Percentiles rank a stretch among this genome's conserved stretches.
These are phyloP conservation scores for Phylloporus sp. DNA, from an alignment of 768 basidiomycete genomes.

Conservation along the genomic window DNA sequence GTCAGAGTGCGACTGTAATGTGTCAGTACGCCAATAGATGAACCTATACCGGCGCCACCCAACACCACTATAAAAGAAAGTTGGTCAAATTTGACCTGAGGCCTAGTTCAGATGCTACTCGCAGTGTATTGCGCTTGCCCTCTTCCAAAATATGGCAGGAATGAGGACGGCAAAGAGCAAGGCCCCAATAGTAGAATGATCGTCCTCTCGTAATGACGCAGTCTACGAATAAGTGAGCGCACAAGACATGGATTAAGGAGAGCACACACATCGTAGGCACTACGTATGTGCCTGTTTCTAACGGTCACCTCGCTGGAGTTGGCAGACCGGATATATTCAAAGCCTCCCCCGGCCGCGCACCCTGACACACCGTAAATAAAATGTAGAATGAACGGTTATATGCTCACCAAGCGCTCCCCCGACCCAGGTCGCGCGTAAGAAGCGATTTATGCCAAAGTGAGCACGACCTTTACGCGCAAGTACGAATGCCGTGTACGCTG, in stretches of 20 bases:
- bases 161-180: constrained; percentile 59
- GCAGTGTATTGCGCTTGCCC: constrained; percentile 61
- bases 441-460: constrained; percentile 54
- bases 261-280: constrained; percentile 54
- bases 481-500: constrained; percentile 52
- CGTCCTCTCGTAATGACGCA: constrained; percentile 57
- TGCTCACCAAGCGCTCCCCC: constrained; percentile 52
- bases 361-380: constrained; percentile 16
- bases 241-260: not conserved
- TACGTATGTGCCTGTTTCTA: constrained; percentile 45
- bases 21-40: constrained; percentile 52
- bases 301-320: constrained; percentile 49
- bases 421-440: constrained; percentile 71
- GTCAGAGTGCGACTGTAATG: constrained; percentile 53
- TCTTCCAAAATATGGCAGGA: constrained; percentile 72
- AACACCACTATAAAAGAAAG: constrained; percentile 50
- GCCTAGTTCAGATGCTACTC: constrained; percentile 18
- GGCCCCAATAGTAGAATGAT: constrained; percentile 72
- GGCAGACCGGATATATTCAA: constrained; percentile 59
- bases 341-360: constrained; percentile 46
- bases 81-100: not conserved
- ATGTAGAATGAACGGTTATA: not conserved
- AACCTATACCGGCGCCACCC: constrained; percentile 69
- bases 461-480: constrained; percentile 52
- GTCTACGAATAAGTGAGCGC: constrained; percentile 38